Base-by-base conservation (phyloP, 192 early-diverging fungal species). In the Dissophora ornata region DNA sequence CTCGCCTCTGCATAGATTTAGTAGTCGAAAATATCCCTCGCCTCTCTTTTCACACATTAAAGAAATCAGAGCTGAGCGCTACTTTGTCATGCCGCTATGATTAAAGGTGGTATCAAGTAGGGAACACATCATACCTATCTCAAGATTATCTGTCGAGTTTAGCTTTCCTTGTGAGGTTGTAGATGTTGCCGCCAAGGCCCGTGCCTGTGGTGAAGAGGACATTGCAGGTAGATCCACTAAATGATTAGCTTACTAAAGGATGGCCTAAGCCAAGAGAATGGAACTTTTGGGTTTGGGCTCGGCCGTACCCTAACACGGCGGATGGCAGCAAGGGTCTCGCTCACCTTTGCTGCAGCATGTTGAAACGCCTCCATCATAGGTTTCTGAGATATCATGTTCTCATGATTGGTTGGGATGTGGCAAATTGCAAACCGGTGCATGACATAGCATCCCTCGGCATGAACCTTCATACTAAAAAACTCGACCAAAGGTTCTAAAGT, bases 361-460 rank as follows among this genome's bases (percentile, higher is more conserved):
- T 49, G 29, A 49, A 61, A 61, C 49, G 59, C 59, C 24, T 61
- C 59, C 59, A 61, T 61, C 21, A 61, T 32, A 28, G 59, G 11
- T 10, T 36, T 49, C 29, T 49, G 18, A 2, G 59, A 22, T 29
- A 49, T 9, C 46, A 61, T 61, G 32, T 61, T 61, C 59, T 34
- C 22, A 49, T 2, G 46, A 49, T 61, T 32, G 22, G 28, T 28
- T 29, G 54, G 19, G 29, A 58, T 46, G 57, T 58, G 30, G 18
- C 38, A 62, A 38, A 62, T 24, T 24, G 62, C 62, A 45, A 65
- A 65, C 52, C 62, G 51, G 18, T 28, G 62, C 62, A 65, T 55
- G n/a, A 65, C n/a, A 46, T 65, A 65, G 2, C 40, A 33, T 54
- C 48, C 62, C 22, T 65, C 51, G 10, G 62, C 21, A 65, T 46